A percentile compares a stretch with the other conserved stretches of the same genome.
These are phyloP conservation scores for Leptomonas seymouri DNA, from an alignment of 208 protist species.

Conservation along the genomic window DNA sequence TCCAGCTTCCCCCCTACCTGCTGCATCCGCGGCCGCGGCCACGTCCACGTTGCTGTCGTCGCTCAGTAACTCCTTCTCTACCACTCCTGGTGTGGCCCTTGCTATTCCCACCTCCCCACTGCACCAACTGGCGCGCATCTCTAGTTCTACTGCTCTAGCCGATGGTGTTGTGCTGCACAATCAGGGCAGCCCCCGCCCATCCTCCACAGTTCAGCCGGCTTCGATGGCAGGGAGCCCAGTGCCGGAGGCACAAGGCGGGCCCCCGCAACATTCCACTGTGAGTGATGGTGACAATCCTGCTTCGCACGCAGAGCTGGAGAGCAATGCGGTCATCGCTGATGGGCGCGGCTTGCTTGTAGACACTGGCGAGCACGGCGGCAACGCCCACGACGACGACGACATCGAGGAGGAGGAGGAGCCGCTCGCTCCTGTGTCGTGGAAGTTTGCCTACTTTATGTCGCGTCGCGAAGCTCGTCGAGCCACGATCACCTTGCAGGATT, in stretches of 20 bases:
- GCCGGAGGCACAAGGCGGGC: not conserved
- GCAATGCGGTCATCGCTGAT: not conserved
- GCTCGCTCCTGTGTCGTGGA: slow-evolving; percentile 79
- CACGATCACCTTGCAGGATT: slow-evolving; percentile 54
- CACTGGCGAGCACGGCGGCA: not conserved
- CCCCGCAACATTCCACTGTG: not conserved
- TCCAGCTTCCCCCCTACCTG: not conserved
- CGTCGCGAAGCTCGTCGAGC: slow-evolving; percentile 53
- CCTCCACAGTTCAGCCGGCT: not conserved
- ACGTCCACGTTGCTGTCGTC: slow-evolving; percentile 27
- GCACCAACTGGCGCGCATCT: slow-evolving; percentile 28
- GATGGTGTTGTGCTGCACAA: not conserved
- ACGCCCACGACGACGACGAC: slow-evolving; percentile 21
- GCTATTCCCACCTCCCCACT: slow-evolving; percentile 27
- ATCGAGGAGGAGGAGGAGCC: slow-evolving; percentile 34
- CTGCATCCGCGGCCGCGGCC: not conserved
- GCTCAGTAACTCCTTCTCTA: slow-evolving; percentile 26
- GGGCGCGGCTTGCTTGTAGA: not conserved
- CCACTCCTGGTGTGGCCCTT: slow-evolving; percentile 11
- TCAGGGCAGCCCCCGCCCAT: not conserved
- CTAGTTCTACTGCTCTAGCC: slow-evolving; percentile 16
- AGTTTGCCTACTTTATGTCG: slow-evolving; percentile 90
- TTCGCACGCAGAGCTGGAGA: not conserved
- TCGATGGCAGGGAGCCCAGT: not conserved
- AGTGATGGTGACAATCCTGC: not conserved